Percentiles rank a stretch among this genome's conserved stretches.
Evolutionary conservation across 2,329 filamentous ascomycete species (phyloP).

Genomic region (Colletotrichum lindemuthianum): DNA sequence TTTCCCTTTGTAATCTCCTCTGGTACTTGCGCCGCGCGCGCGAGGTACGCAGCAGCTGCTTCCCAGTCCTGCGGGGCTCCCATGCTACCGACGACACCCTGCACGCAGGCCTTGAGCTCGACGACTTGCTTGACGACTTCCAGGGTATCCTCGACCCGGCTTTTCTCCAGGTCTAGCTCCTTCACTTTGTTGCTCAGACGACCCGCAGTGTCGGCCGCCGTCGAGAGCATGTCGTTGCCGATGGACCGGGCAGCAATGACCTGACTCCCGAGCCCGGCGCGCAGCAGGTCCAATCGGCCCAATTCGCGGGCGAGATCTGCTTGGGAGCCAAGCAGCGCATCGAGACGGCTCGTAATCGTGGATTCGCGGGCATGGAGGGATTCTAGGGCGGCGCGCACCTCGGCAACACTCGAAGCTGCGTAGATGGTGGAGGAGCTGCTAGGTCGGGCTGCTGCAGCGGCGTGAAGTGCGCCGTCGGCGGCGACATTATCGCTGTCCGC

Average conservation of each 20-base stretch:
- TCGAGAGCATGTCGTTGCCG: constrained; percentile 89
- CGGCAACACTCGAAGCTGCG: constrained; percentile 78
- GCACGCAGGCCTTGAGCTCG: constrained; percentile 95
- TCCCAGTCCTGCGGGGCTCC: constrained; percentile 99
- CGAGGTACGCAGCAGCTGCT: constrained; percentile 89
- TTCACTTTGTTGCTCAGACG: constrained; percentile 89
- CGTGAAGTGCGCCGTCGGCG: constrained; percentile 31
- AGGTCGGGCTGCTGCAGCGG: constrained; percentile 17
- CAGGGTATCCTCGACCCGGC: constrained; percentile 88
- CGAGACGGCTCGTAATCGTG: constrained; percentile 76
- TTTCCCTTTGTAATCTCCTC: constrained; percentile 81
- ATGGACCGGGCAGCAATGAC: constrained; percentile 84
- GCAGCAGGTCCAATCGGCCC: constrained; percentile 85
- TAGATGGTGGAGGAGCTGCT: constrained; percentile 58
- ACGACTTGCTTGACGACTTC: constrained; percentile 95
- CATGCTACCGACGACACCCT: constrained; percentile 96
- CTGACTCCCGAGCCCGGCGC: constrained; percentile 88
- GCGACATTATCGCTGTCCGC: constrained; percentile 44
- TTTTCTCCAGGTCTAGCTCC: constrained; percentile 89
- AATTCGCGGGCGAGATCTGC: constrained; percentile 88
- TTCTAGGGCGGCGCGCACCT: constrained; percentile 81
- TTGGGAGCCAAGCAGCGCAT: constrained; percentile 82
- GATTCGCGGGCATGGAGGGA: constrained; percentile 81
- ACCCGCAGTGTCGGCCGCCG: constrained; percentile 85
- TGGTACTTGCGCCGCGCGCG: constrained; percentile 83